Percentiles rank a stretch among this genome's conserved stretches.
Conservation (phyloP, 2,329 filamentous ascomycete species). For the Venturia effusa region DNA sequence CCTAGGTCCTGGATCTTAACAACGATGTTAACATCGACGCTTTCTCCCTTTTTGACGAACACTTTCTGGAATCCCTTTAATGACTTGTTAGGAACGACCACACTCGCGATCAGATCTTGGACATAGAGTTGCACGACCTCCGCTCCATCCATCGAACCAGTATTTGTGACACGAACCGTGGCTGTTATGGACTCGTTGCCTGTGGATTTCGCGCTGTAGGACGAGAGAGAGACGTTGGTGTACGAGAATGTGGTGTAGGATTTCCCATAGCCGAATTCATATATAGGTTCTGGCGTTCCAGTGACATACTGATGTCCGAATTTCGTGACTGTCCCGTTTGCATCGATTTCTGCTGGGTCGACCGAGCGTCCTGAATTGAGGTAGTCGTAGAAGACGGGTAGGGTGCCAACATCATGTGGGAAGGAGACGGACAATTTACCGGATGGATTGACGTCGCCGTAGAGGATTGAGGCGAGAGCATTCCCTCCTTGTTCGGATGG, state of each 20-base stretch:
- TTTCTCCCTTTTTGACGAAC: slow-evolving; percentile 47
- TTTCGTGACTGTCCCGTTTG: slow-evolving; percentile 44
- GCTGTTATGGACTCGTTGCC: slow-evolving; percentile 29
- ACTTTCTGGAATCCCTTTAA: slow-evolving; percentile 61
- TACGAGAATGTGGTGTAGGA: slow-evolving; percentile 53
- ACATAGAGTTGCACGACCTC: slow-evolving; percentile 62
- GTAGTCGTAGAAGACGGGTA: slow-evolving; percentile 63
- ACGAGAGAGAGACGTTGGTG: slow-evolving; percentile 38
- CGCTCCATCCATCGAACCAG: slow-evolving; percentile 43
- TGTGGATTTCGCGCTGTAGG: slow-evolving; percentile 38
- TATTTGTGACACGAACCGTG: slow-evolving; percentile 52
- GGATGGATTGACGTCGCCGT: slow-evolving; percentile 65
- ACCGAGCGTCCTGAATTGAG: slow-evolving; percentile 46
- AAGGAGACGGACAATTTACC: slow-evolving; percentile 76
- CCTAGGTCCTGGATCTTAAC: slow-evolving; percentile 41
- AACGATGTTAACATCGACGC: slow-evolving; percentile 41
- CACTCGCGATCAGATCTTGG: slow-evolving; percentile 49
- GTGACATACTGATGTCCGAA: slow-evolving; percentile 56
- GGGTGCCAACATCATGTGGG: slow-evolving; percentile 46
- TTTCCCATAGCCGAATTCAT: slow-evolving; percentile 51
- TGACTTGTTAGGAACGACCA: slow-evolving; percentile 53
- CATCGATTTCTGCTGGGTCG: slow-evolving; percentile 41
- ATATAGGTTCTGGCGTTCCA: slow-evolving; percentile 48
- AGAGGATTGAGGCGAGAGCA: slow-evolving; percentile 67
- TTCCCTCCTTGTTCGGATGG: slow-evolving; percentile 76